phyloP scores from a whole-genome alignment of 306 rosid genomes.

The Dryas alaskensis region DNA sequence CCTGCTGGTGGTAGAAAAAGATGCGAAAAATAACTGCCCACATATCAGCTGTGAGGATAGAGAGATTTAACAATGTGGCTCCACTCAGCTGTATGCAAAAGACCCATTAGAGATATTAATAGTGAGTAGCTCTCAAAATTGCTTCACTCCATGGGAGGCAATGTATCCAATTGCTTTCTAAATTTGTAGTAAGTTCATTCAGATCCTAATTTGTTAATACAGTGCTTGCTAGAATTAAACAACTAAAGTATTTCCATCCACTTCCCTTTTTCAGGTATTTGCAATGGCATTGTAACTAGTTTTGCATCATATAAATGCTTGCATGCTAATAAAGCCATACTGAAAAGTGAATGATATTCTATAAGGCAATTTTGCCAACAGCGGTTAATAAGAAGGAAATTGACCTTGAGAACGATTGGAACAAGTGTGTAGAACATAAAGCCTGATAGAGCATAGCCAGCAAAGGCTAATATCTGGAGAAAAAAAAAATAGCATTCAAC shows the following conservation, averaged over 20 bases:
- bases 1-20: constrained; percentile 35
- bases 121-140: not conserved
- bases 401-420: constrained; percentile 42
- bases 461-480: constrained; percentile 30
- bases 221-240: not conserved
- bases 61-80: constrained; percentile 41
- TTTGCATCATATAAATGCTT: too few species aligned
- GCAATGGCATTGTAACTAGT: too few species aligned
- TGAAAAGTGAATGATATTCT: too few species aligned
- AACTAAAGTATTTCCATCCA: too few species aligned
- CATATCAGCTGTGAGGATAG: constrained; percentile 41
- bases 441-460: constrained; percentile 32
- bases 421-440: constrained; percentile 38
- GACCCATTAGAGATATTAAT: not conserved
- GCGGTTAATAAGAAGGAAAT: not conserved
- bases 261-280: too few species aligned
- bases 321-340: too few species aligned
- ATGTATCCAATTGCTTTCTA: not conserved
- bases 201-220: not conserved
- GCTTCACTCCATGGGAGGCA: constrained; percentile 4
- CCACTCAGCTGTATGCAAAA: constrained; percentile 33
- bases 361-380: too few species aligned
- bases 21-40: constrained; percentile 39
- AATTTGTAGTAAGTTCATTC: not conserved
- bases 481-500: not conserved